Percentiles rank a stretch among this genome's conserved stretches.
Evolutionary conservation across 345 rosid species (phyloP).

Genomic region (Luvunga scandens): DNA sequence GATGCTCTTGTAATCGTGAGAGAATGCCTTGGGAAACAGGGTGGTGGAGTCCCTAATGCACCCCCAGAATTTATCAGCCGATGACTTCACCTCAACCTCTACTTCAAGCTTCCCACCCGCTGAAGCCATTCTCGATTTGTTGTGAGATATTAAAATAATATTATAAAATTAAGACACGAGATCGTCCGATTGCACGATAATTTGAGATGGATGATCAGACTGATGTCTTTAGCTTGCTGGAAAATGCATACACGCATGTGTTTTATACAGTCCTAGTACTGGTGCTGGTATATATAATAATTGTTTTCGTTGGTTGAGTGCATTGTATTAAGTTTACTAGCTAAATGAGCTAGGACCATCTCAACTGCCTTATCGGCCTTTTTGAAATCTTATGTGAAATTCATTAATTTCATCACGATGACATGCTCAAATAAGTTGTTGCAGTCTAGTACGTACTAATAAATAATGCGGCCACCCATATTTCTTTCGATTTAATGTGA

Average conservation of each 20-base stretch:
- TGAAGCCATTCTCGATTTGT: constrained; percentile 39
- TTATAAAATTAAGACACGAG: too few relatives aligned
- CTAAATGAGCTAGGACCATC: neutral
- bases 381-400: neutral
- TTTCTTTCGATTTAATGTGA: neutral
- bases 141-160: too few relatives aligned
- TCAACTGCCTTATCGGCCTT: constrained; percentile 26
- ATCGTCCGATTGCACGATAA: too few relatives aligned
- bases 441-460: neutral
- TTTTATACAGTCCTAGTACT: constrained; percentile 17
- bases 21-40: constrained; percentile 63
- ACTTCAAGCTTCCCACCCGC: constrained; percentile 58
- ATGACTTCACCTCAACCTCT: constrained; percentile 69
- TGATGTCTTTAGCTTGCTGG: too few relatives aligned
- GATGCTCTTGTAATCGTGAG: constrained; percentile 78
- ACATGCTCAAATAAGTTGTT: neutral
- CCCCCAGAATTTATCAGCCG: constrained; percentile 63
- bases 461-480: neutral
- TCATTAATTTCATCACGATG: neutral
- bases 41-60: constrained; percentile 58
- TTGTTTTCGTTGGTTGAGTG: constrained; percentile 1
- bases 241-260: neutral
- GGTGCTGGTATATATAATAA: neutral
- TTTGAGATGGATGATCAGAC: too few relatives aligned
- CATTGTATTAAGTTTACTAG: constrained; percentile 22